Evolutionary conservation across 1,139 yeast species (phyloP), one percentile per base, ranked within the genome.

Genomic region (Lodderomyces elongisporus): DNA sequence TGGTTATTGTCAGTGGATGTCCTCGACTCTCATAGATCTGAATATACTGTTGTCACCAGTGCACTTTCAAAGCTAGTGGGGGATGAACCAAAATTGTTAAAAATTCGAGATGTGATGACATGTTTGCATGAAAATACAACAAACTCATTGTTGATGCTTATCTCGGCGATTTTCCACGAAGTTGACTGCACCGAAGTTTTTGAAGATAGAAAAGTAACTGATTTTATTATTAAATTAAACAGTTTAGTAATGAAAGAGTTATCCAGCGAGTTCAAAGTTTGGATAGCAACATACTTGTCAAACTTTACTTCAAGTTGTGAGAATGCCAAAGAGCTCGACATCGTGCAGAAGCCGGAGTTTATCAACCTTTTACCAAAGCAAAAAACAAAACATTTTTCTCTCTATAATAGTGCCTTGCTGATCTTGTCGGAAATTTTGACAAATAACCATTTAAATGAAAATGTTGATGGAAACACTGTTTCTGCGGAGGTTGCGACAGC

Each of bases 201-300:
- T 18, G 22, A 18, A 10, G 10, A 60, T 58, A 2, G 42, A 44
- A 24, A 35, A 49, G 5, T 44, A 61, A 6, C 32, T 55, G 29
- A 27, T 42, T 24, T n/a, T 13, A 7, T 24, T 6, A n/a, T 24
- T 7, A 7, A 7, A 10, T n/a, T 24, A 6, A 6, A 6, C 6
- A 24, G 14, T 13, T 24, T n/a, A n/a, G 9, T n/a, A 4, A 16
- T 34, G 12, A 18, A 26, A 5, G 21, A 27, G 5, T 45, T 37
- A 3, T 41, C 57, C 1, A 32, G 34, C 3, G 41, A 41, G 1
- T 62, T 70, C 38, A 49, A 49, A 3, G 15, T 50, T 1, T 74
- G 79, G 73, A 54, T 64, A 31, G 68, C 70, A 0, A 52, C 56
- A 12, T 65, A 64, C 36, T 46, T 76, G 14, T 74, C 77, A 0